A percentile compares a stretch with the other conserved stretches of the same genome.
Conservation (phyloP, 176 grass and related monocot genomes). For the Carex kokanica region DNA sequence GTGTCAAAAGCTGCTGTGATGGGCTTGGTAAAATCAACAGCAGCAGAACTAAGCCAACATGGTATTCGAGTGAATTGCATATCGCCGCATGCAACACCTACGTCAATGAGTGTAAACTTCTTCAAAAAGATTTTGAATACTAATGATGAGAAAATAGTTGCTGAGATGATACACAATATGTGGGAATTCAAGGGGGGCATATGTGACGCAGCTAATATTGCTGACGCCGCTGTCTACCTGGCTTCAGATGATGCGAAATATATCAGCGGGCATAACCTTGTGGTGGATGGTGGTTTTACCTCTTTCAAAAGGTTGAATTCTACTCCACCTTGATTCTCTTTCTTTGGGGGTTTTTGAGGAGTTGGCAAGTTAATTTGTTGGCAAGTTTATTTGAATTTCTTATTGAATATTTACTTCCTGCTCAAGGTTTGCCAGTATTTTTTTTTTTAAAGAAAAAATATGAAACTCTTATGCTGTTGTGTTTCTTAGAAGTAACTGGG, state of each 20-base stretch:
- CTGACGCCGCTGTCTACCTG: slow-evolving; percentile 43
- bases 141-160: not conserved
- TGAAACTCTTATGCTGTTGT: not conserved
- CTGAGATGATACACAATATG: not conserved
- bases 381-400: not conserved
- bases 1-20: slow-evolving; percentile 48
- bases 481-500: not conserved
- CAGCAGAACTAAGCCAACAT: slow-evolving; percentile 34
- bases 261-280: slow-evolving; percentile 54
- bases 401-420: not conserved
- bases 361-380: not conserved
- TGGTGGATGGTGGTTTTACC: slow-evolving; percentile 55
- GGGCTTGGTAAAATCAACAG: slow-evolving; percentile 34
- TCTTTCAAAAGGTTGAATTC: slow-evolving; percentile 18
- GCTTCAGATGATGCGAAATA: slow-evolving; percentile 65
- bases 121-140: not conserved
- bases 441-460: not conserved
- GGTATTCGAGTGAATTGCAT: slow-evolving; percentile 69
- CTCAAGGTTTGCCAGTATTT: not conserved
- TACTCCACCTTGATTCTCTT: not conserved
- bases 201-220: slow-evolving; percentile 45
- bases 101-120: slow-evolving; percentile 8
- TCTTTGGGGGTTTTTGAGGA: not conserved
- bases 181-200: slow-evolving; percentile 40
- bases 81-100: slow-evolving; percentile 44